Evolutionary conservation across 352 stramenopile species (phyloP).

Genomic region (Phytopythium cucurbitacearum): DNA sequence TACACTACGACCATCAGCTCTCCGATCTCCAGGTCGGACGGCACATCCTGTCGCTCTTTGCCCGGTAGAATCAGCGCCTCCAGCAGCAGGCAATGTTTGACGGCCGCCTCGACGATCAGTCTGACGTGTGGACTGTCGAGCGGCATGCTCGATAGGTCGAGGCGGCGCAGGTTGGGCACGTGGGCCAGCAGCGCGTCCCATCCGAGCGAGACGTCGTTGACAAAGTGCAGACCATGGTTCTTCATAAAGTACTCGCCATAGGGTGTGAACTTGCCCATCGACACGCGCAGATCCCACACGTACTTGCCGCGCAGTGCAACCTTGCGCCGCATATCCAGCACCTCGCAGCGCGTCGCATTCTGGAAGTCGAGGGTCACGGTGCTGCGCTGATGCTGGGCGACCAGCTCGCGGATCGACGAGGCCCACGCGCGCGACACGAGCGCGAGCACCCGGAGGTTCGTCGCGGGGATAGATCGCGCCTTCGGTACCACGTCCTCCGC

Average conservation of each 20-base stretch:
- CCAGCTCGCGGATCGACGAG: conserved; percentile 25
- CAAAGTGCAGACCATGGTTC: conserved; percentile 11
- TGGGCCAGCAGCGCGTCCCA: conserved; percentile 22
- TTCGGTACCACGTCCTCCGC: conserved; percentile 10
- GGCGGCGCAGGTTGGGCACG: conserved; percentile 13
- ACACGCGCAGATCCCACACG: conserved; percentile 23
- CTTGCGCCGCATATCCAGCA: conserved; percentile 13
- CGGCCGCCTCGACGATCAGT: conserved; percentile 16
- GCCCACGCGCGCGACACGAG: conserved; percentile 32
- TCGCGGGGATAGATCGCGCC: conserved; percentile 2
- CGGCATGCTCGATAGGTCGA: conserved; percentile 25
- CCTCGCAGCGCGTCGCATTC: conserved; percentile 16
- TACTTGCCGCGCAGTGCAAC: conserved; percentile 18
- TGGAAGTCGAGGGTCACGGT: conserved; percentile 27
- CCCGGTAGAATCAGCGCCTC: conserved; percentile 24
- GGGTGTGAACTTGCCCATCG: conserved; percentile 14
- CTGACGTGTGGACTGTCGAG: conserved; percentile 21
- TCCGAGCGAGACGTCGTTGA: conserved; percentile 16
- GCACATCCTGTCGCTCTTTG: conserved; percentile 15
- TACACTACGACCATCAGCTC: conserved; percentile 22
- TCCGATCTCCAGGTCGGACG: conserved; percentile 9
- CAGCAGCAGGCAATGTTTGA: conserved; percentile 25
- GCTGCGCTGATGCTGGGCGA: conserved; percentile 16
- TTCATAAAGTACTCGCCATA: conserved; percentile 23
- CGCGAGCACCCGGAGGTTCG: conserved; percentile 17